These are phyloP conservation scores for Rosa persica DNA, from an alignment of 306 rosid species.

Conservation along the genomic window DNA sequence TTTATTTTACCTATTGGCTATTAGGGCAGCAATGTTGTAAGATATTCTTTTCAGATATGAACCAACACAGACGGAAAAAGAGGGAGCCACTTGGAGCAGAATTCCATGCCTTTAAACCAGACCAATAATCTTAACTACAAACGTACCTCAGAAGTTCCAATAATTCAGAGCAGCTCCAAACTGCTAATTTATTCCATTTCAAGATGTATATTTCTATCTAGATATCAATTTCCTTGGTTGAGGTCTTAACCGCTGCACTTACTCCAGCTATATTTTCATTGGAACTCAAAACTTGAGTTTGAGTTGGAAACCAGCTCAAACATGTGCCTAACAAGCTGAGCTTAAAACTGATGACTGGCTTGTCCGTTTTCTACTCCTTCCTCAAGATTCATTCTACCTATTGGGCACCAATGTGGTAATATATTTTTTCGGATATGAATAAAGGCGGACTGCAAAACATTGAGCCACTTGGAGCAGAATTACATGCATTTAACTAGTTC, in stretches of 20 bases:
- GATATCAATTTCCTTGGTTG: not conserved
- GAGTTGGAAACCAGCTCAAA: constrained; percentile 8
- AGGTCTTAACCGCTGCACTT: not conserved
- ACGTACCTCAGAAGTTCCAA: not conserved
- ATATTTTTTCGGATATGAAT: constrained; percentile 4
- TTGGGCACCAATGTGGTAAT: not conserved
- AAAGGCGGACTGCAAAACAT: not conserved
- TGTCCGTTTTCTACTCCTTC: not conserved
- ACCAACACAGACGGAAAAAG: not conserved
- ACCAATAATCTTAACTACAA: not conserved
- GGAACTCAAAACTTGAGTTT: not conserved
- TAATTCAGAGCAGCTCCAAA: not conserved
- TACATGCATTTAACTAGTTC: not conserved
- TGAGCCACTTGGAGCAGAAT: not conserved
- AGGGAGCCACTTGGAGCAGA: not conserved
- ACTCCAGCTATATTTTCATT: not conserved
- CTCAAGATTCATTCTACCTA: not conserved
- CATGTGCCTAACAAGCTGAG: not conserved
- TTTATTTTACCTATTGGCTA: not conserved
- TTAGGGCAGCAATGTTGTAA: not conserved
- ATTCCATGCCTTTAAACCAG: not conserved
- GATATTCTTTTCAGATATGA: not conserved
- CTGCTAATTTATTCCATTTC: not conserved
- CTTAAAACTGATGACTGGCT: not conserved
- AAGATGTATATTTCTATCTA: not conserved